Percentiles rank a stretch among this genome's conserved stretches.
phyloP scores from a whole-genome alignment of 768 basidiomycete genomes.

The Phlebiopsis flavidoalba region DNA sequence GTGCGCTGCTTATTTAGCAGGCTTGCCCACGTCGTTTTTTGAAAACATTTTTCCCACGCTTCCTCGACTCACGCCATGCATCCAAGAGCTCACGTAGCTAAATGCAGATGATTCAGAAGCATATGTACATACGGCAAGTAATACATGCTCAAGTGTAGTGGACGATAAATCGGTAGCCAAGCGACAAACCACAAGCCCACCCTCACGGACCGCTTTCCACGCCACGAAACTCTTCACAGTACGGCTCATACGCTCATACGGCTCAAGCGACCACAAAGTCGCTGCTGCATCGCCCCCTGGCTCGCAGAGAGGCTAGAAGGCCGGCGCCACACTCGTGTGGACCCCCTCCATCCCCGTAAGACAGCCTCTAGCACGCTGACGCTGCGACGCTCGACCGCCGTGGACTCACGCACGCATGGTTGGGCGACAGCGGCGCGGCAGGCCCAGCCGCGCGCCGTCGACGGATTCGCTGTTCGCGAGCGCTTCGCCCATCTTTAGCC shows the following conservation, averaged over 20 bases:
- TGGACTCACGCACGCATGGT: background rate
- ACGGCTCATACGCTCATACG: background rate
- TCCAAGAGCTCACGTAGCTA: no score
- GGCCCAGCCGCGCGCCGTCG: background rate
- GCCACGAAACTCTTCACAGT: background rate
- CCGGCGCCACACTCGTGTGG: background rate
- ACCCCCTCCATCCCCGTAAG: background rate
- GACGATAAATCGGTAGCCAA: no score
- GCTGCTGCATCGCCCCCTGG: background rate
- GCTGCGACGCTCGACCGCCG: background rate
- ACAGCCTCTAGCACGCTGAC: no score
- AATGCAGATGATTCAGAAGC: no score
- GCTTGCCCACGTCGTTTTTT: no score
- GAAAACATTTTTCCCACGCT: no score
- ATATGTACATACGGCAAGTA: no score
- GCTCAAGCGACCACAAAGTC: background rate
- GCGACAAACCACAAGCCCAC: no score
- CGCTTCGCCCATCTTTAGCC: conserved; percentile 52
- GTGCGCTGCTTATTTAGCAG: no score
- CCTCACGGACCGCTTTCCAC: background rate
- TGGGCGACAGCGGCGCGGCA: background rate
- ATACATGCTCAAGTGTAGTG: no score
- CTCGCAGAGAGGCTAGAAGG: background rate
- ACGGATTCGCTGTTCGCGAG: conserved; percentile 20
- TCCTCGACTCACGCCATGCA: no score